Evolutionary conservation across 164 flowering plant species (phyloP), one percentile per base, ranked within the genome.

Genomic region (Kalanchoe fedtschenkoi): DNA sequence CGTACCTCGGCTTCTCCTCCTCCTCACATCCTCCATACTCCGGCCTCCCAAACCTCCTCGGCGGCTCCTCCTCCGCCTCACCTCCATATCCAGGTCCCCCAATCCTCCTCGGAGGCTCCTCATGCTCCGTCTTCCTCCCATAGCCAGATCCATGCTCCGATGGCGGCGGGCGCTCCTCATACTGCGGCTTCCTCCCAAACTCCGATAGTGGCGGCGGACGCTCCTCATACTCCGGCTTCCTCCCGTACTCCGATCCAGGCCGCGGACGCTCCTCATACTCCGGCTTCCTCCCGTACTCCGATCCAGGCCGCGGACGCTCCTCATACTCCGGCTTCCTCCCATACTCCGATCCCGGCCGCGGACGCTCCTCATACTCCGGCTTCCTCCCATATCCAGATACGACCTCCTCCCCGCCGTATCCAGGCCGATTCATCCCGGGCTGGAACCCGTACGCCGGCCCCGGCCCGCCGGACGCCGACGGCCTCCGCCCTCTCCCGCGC

Each of bases 311-410:
- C 2, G 39, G 39, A 37, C 39, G 39, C 39, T 37, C 39, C 39
- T 37, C 39, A 4, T 37, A 37, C 75, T 38, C 11, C 39, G 39
- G 39, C 39, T 37, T 37, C 39, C 39, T 37, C 11, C 9, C 39
- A 37, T 8, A 37, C 39, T 37, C n/a, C n/a, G n/a, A n/a, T n/a
- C n/a, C 75, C 65, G 32, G 64, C 73, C 34, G 46, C 14, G 46
- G 46, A 42, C 17, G 46, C 14, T 69, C n/a, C n/a, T 62, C 71
- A 7, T 10, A 41, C 11, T 68, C 78, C 0, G 58, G 64, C 24
- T 41, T 72, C 16, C 74, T 16, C 1, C 71, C 70, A 47, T 68
- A 70, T 26, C 76, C 79, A 22, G 75, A 71, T 33, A 58, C 78
- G 32, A 61, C 70, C 14, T 62, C 58, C 42, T 24, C n/a, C 9